Evolutionary conservation across 2,329 filamentous ascomycete species (phyloP).

Genomic region (Alternaria incomplexa): DNA sequence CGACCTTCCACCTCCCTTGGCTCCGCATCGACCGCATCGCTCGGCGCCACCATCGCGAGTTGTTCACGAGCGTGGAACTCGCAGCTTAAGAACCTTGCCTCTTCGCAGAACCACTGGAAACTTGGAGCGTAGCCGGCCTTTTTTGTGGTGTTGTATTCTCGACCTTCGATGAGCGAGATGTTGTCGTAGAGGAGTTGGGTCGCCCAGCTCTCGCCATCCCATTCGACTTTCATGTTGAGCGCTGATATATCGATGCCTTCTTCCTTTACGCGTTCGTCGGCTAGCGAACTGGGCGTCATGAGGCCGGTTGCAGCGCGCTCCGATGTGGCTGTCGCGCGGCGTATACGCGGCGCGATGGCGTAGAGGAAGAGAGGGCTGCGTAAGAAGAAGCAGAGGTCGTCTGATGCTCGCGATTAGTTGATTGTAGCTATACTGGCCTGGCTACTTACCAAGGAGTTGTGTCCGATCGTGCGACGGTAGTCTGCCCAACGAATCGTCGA

Average conservation of each 20-base stretch:
- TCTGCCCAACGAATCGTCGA: constrained; percentile 7
- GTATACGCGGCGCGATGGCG: constrained; percentile 7
- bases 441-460: constrained; percentile 7
- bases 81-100: constrained; percentile 7
- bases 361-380: constrained; percentile 13
- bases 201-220: constrained; percentile 9
- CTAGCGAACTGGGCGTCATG: not conserved
- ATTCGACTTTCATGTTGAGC: constrained; percentile 6
- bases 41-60: not conserved
- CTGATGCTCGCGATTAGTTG: not conserved
- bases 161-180: constrained; percentile 11
- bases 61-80: constrained; percentile 15
- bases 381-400: constrained; percentile 14
- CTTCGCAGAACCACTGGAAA: constrained; percentile 19
- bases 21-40: not conserved
- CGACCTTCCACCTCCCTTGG: not conserved
- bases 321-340: not conserved
- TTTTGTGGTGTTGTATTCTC: not conserved
- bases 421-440: not conserved
- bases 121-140: constrained; percentile 5
- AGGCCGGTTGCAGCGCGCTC: not conserved
- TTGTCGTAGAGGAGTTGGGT: constrained; percentile 4
- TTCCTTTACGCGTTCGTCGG: not conserved
- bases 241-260: not conserved
- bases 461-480: constrained; percentile 6